Evolutionary conservation across 768 basidiomycete genomes (phyloP), one percentile per base, ranked within the genome.

Genomic region (Hydnomerulius pinastri): DNA sequence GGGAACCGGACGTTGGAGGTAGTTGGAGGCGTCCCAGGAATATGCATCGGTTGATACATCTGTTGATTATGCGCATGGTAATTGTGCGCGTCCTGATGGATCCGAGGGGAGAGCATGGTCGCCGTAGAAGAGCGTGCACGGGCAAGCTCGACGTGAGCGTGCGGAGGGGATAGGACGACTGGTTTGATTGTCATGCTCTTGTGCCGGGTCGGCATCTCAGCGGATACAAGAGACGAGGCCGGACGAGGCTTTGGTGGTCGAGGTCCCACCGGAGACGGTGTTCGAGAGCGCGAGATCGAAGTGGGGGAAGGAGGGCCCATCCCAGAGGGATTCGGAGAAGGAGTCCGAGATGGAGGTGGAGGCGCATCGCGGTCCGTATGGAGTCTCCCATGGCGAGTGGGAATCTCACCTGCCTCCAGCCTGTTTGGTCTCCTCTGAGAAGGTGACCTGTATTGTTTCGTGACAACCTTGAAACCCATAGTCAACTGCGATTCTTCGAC

Each of bases 201-300:
- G 40, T 66, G 68, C 10, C 63, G 63, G 10, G 61, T 60, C 1
- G 64, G 67, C 12, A 55, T 63, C 38, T 64, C 63, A 18, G 57
- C 50, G 1, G 38, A 36, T 15, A 55, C 57, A 1, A 62, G 70
- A 18, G 70, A 66, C 6, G 66, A 65, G 41, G 65, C 51, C 1
- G 64, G 70, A 17, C 66, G 64, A 30, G 54, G 50, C 54, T 51
- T 70, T 45, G 47, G 66, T 12, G 74, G 66, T 4, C 82, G 75
- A 6, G 81, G 80, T 13, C 80, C 81, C 18, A 71, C 68, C n/a
- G 80, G 80, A 18, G 78, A 79, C 5, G 75, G 67, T 3, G 78
- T 72, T 36, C 76, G 71, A 41, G 74, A 70, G 37, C 74, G 72
- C 52, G 72, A 71, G 27, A 62, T 27, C 1, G 63, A 56, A 38